Evolutionary conservation across 192 early-diverging fungal genomes (phyloP).

Genomic region (Phlyctochytrium arcticum): DNA sequence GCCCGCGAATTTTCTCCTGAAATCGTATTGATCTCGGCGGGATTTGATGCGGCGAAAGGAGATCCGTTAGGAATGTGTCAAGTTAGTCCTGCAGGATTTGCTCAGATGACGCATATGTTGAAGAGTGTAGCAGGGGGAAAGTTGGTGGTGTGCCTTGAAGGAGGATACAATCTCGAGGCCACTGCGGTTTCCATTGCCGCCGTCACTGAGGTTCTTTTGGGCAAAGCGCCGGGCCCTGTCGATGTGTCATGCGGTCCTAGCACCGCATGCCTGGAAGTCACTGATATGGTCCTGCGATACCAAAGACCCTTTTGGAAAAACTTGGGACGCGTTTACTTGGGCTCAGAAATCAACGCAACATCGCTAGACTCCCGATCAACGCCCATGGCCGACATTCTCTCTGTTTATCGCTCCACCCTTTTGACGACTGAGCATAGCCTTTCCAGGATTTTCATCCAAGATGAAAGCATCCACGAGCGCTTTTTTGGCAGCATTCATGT

Average conservation of each 20-base stretch:
- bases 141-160: slow-evolving; percentile 79
- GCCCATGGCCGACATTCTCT: neutral
- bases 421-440: neutral
- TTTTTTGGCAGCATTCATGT: slow-evolving; percentile 8
- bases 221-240: slow-evolving; percentile 33
- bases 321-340: slow-evolving; percentile 7
- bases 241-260: neutral
- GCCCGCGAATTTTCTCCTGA: slow-evolving; percentile 79
- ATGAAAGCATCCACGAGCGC: neutral
- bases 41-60: slow-evolving; percentile 84
- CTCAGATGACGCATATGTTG: slow-evolving; percentile 82
- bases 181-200: slow-evolving; percentile 71
- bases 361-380: neutral
- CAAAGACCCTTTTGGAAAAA: slow-evolving; percentile 23
- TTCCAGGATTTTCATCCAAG: neutral
- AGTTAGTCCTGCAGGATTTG: slow-evolving; percentile 77
- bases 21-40: slow-evolving; percentile 77
- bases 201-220: slow-evolving; percentile 69
- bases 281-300: slow-evolving; percentile 9
- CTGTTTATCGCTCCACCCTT: neutral
- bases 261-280: slow-evolving; percentile 2
- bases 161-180: slow-evolving; percentile 81
- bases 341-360: neutral
- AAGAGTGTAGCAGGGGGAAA: slow-evolving; percentile 64
- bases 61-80: slow-evolving; percentile 81